phyloP scores from a whole-genome alignment of 2,329 filamentous ascomycete species.

The Pseudonectria buxi region DNA sequence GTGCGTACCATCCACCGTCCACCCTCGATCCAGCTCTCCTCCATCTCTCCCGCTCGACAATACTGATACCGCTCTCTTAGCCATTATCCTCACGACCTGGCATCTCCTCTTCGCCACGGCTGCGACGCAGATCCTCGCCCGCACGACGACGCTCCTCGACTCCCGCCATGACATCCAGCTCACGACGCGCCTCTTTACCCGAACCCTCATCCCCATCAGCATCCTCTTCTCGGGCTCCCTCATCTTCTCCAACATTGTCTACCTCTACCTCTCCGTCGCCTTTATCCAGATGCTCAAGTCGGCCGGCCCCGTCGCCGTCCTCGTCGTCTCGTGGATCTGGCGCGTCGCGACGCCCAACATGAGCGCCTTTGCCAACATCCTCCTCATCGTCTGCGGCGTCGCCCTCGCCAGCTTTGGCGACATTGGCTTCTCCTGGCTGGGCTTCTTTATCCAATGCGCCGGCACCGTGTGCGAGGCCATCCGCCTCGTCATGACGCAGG shows the following conservation, averaged over 20 bases:
- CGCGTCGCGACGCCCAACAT: slow-evolving; percentile 42
- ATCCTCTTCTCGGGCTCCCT: slow-evolving; percentile 59
- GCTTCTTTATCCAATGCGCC: slow-evolving; percentile 63
- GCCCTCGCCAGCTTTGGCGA: slow-evolving; percentile 52
- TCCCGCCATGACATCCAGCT: slow-evolving; percentile 55
- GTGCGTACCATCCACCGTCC: background rate
- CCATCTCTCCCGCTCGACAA: slow-evolving; percentile 17
- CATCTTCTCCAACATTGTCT: slow-evolving; percentile 61
- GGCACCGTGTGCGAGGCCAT: slow-evolving; percentile 77
- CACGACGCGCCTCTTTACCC: slow-evolving; percentile 53
- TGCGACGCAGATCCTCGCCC: slow-evolving; percentile 59
- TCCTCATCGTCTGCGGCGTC: slow-evolving; percentile 47
- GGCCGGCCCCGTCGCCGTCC: slow-evolving; percentile 59
- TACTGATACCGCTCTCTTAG: slow-evolving; percentile 21
- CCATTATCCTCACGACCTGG: slow-evolving; percentile 59
- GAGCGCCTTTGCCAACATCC: slow-evolving; percentile 39
- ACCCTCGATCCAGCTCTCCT: background rate
- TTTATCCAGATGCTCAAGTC: slow-evolving; percentile 70
- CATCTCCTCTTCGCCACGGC: slow-evolving; percentile 60
- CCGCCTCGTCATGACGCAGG: slow-evolving; percentile 79
- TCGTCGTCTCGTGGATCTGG: slow-evolving; percentile 58
- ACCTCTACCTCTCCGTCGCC: slow-evolving; percentile 59
- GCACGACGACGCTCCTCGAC: slow-evolving; percentile 57
- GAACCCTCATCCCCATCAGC: slow-evolving; percentile 59
- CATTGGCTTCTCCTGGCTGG: slow-evolving; percentile 60